Conservation (phyloP, 108 stramenopile genomes). For the Cyclotella baltica region DNA sequence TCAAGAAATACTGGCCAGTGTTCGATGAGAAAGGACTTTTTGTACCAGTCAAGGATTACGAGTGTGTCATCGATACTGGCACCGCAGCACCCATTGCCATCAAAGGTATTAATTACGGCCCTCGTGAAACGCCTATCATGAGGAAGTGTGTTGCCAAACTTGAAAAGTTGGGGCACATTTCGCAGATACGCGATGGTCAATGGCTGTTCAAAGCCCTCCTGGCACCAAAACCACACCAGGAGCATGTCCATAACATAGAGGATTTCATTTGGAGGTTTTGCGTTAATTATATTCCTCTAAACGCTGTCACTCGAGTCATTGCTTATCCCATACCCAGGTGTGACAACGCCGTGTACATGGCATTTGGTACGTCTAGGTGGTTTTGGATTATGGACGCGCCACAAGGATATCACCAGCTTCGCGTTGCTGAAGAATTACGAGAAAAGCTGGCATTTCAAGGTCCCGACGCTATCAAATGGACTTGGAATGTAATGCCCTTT, state of each 20-base stretch:
- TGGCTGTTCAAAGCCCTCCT: constrained; percentile 23
- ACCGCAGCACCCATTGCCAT: constrained; percentile 4
- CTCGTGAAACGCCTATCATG: too few relatives aligned
- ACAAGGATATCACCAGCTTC: constrained; percentile 9
- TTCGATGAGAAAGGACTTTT: constrained; percentile 7
- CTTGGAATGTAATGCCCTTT: too few relatives aligned
- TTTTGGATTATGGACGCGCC: too few relatives aligned
- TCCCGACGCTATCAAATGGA: too few relatives aligned
- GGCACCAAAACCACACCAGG: too few relatives aligned
- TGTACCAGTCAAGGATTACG: background rate
- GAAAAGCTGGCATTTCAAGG: background rate
- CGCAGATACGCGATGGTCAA: too few relatives aligned
- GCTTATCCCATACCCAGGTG: constrained; percentile 16
- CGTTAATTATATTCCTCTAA: too few relatives aligned
- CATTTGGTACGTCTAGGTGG: background rate
- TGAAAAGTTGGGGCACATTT: too few relatives aligned
- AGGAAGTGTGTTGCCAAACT: constrained; percentile 14
- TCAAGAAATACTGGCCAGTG: constrained; percentile 21
- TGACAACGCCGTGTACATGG: background rate
- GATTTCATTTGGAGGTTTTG: constrained; percentile 25
- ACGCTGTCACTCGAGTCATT: too few relatives aligned
- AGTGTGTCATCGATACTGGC: too few relatives aligned
- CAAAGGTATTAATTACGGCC: background rate
- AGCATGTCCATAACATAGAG: constrained; percentile 1
- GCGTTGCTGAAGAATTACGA: background rate